phyloP scores from a whole-genome alignment of 768 basidiomycete genomes.

The Lanmaoa rubissima region DNA sequence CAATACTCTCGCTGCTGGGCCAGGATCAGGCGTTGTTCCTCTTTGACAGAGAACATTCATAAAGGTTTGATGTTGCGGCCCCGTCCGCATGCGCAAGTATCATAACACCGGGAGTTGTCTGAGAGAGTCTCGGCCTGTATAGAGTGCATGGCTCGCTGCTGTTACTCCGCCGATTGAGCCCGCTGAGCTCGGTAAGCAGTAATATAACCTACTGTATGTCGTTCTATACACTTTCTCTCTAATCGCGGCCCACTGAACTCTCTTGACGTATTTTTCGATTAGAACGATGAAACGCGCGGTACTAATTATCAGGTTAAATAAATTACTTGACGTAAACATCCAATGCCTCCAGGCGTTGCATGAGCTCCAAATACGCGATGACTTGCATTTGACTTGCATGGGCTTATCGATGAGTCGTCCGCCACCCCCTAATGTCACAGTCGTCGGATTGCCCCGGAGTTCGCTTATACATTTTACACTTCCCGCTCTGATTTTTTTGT shows the following conservation, averaged over 20 bases:
- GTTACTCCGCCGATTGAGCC: neutral
- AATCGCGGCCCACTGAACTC: neutral
- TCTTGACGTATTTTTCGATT: neutral
- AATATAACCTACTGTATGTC: neutral
- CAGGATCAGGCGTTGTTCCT: neutral
- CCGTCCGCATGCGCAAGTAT: neutral
- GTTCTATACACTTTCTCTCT: neutral
- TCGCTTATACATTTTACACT: constrained; percentile 3
- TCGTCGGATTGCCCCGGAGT: neutral
- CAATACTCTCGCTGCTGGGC: neutral
- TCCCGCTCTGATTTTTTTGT: constrained; percentile 2
- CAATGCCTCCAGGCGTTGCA: too few relatives aligned
- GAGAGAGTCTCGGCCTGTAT: neutral
- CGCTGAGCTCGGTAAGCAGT: neutral
- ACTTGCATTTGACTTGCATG: neutral
- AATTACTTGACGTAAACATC: constrained; percentile 6
- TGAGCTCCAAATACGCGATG: neutral
- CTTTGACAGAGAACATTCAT: neutral
- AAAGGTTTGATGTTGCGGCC: neutral
- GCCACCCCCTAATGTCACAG: neutral
- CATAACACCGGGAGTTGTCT: neutral
- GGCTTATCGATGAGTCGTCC: neutral
- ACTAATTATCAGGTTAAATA: neutral
- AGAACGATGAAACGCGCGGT: neutral
- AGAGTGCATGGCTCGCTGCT: neutral